Conservation (phyloP, 257 asterid genomes). For the Salvia miltiorrhiza region DNA sequence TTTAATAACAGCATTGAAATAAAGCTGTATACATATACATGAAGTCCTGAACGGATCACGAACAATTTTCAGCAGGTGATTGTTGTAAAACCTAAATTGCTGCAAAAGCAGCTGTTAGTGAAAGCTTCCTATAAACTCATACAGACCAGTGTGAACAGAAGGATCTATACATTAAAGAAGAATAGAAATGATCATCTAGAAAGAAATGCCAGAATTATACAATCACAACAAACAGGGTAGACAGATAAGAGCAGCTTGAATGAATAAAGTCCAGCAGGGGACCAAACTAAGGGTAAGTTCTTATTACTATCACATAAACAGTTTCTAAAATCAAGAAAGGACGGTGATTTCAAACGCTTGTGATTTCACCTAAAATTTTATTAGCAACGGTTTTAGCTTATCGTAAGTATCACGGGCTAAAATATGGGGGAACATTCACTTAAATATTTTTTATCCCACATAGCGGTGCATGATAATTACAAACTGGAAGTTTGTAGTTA, state of each 20-base stretch:
- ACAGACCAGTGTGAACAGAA: neutral
- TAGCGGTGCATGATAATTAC: neutral
- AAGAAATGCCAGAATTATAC: neutral
- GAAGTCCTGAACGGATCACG: neutral
- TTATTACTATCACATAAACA: neutral
- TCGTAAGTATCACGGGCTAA: neutral
- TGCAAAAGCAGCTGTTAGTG: neutral
- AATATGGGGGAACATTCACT: neutral
- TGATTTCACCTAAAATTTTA: neutral
- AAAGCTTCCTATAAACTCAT: neutral
- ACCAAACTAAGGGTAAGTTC: slow-evolving; percentile 1
- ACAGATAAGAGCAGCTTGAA: neutral
- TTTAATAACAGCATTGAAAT: neutral
- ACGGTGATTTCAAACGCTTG: neutral
- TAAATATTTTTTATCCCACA: neutral
- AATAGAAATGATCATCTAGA: neutral
- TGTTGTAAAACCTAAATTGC: neutral
- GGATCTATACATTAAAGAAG: neutral
- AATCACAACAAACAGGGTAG: neutral
- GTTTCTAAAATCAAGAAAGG: neutral
- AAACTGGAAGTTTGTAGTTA: neutral
- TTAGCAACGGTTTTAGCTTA: neutral
- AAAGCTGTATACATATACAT: neutral
- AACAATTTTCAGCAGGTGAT: neutral
- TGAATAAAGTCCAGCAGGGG: neutral